phyloP scores from a whole-genome alignment of 1,284 basidiomycete genomes.

The Moesziomyces globuligerus region DNA sequence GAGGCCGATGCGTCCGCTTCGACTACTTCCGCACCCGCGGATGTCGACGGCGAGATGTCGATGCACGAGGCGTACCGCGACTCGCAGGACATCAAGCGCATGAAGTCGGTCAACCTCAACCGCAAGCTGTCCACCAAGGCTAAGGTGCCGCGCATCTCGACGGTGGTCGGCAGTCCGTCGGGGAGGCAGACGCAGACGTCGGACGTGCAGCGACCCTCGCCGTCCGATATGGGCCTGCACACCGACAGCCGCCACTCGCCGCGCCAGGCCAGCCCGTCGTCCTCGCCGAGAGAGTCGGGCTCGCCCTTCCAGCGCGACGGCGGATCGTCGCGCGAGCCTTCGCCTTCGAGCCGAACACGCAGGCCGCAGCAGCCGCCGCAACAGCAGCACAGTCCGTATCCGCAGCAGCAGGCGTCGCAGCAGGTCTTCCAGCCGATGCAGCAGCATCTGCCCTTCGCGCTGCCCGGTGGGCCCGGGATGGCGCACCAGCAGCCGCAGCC shows the following conservation, averaged over 20 bases:
- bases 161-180: slow-evolving; percentile 93
- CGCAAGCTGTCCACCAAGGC: slow-evolving; percentile 94
- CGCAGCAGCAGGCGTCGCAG: slow-evolving; percentile 23
- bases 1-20: slow-evolving; percentile 14
- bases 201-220: slow-evolving; percentile 42
- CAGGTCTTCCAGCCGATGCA: slow-evolving; percentile 38
- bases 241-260: slow-evolving; percentile 34
- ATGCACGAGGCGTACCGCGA: slow-evolving; percentile 77
- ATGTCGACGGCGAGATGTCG: slow-evolving; percentile 41
- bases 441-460: slow-evolving; percentile 38
- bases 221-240: slow-evolving; percentile 39
- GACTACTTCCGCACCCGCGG: not conserved
- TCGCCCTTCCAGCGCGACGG: slow-evolving; percentile 36
- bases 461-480: slow-evolving; percentile 42
- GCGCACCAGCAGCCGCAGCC: slow-evolving; percentile 63
- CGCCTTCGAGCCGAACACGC: slow-evolving; percentile 19
- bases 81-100: slow-evolving; percentile 88
- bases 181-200: slow-evolving; percentile 67
- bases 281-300: slow-evolving; percentile 28
- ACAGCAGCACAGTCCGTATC: slow-evolving; percentile 6
- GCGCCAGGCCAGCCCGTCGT: slow-evolving; percentile 25
- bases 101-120: slow-evolving; percentile 85
- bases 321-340: slow-evolving; percentile 32
- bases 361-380: slow-evolving; percentile 30
- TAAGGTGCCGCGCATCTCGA: slow-evolving; percentile 89